Evolutionary conservation across 2,329 filamentous ascomycete genomes (phyloP).

Genomic region (Elsinoe necatrix): DNA sequence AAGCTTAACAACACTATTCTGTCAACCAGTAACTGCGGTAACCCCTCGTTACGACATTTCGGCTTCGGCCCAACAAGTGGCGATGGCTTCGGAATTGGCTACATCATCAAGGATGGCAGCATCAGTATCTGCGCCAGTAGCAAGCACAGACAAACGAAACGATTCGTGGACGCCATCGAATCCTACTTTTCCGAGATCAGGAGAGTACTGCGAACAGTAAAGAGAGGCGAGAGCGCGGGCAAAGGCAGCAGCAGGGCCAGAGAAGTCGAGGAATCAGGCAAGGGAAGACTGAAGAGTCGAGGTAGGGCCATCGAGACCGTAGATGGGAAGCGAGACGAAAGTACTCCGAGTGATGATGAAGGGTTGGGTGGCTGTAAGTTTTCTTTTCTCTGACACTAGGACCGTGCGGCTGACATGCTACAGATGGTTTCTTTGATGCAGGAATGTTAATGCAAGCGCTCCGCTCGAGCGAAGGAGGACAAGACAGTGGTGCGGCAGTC

Average conservation of each 20-base stretch:
- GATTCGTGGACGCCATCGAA: slow-evolving; percentile 84
- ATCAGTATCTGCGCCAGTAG: slow-evolving; percentile 87
- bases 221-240: slow-evolving; percentile 45
- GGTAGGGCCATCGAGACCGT: slow-evolving; percentile 61
- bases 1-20: slow-evolving; percentile 90
- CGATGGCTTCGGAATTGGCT: slow-evolving; percentile 94
- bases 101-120: slow-evolving; percentile 93
- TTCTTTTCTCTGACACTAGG: slow-evolving; percentile 18
- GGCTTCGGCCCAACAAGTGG: slow-evolving; percentile 91
- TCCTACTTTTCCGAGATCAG: slow-evolving; percentile 85
- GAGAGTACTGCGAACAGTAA: slow-evolving; percentile 66
- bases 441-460: slow-evolving; percentile 88
- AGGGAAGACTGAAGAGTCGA: slow-evolving; percentile 58
- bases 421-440: slow-evolving; percentile 96
- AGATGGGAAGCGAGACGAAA: slow-evolving; percentile 57
- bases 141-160: slow-evolving; percentile 86
- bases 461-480: slow-evolving; percentile 56
- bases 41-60: slow-evolving; percentile 88
- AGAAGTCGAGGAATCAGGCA: slow-evolving; percentile 52
- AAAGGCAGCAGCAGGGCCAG: slow-evolving; percentile 50
- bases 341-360: slow-evolving; percentile 64
- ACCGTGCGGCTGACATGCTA: slow-evolving; percentile 15
- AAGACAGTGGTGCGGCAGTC: slow-evolving; percentile 33
- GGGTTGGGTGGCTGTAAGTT: slow-evolving; percentile 86
- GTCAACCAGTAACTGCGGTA: slow-evolving; percentile 97